Percentiles rank a stretch among this genome's conserved stretches.
These are phyloP conservation scores for Tricholoma hemisulphureum DNA, from an alignment of 768 basidiomycete genomes.

Conservation along the genomic window DNA sequence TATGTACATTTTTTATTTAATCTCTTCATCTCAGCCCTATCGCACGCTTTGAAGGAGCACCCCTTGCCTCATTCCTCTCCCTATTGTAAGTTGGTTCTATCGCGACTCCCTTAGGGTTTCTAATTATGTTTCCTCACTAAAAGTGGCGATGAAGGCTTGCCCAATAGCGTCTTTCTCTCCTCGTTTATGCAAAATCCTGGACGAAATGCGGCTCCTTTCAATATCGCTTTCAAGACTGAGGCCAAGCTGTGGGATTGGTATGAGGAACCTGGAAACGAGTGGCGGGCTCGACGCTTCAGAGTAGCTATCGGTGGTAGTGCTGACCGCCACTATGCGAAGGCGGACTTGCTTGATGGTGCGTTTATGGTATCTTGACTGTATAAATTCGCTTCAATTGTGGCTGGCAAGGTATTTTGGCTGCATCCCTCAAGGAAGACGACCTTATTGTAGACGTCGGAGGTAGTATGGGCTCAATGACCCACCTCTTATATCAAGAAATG, in stretches of 20 bases:
- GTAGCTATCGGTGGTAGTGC: conserved; percentile 24
- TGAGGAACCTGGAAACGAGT: conserved; percentile 30
- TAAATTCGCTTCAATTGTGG: conserved; percentile 7
- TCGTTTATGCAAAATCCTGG: conserved; percentile 19
- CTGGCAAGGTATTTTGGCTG: no score
- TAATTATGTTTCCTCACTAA: not conserved
- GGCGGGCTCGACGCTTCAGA: conserved; percentile 24
- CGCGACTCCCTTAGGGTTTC: no score
- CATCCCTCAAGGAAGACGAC: conserved; percentile 12
- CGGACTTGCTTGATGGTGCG: conserved; percentile 20
- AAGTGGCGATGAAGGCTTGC: conserved; percentile 25
- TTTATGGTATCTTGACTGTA: not conserved
- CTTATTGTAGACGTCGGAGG: conserved; percentile 37
- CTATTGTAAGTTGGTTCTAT: no score
- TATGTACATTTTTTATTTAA: no score
- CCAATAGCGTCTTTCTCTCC: conserved; percentile 13
- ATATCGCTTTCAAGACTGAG: conserved; percentile 22
- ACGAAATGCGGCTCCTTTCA: conserved; percentile 21
- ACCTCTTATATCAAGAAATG: conserved; percentile 28
- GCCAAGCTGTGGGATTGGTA: conserved; percentile 31
- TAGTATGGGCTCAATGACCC: conserved; percentile 29
- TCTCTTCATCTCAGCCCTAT: not conserved
- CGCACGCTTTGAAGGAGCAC: conserved; percentile 15
- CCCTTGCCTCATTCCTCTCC: no score
- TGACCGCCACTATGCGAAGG: conserved; percentile 17